Evolutionary conservation across 768 basidiomycete species (phyloP).

Genomic region (Psilocybe azurescens): DNA sequence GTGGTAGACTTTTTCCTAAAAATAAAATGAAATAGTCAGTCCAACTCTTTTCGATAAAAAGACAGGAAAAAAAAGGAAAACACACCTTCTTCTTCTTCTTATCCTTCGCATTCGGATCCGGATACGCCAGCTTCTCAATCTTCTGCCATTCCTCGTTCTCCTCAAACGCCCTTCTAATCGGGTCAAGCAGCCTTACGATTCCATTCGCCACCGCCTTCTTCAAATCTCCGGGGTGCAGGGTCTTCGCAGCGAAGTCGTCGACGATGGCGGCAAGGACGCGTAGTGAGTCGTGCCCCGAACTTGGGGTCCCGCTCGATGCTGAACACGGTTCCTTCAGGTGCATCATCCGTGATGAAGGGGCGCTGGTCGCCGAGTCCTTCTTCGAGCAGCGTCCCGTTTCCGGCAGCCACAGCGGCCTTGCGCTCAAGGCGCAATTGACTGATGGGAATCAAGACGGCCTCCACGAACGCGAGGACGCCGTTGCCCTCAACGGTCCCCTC

Average conservation of each 20-base stretch:
- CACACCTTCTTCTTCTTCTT: constrained; percentile 73
- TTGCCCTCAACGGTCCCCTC: constrained; percentile 90
- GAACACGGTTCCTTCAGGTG: constrained; percentile 85
- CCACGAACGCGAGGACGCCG: constrained; percentile 84
- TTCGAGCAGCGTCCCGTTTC: constrained; percentile 47
- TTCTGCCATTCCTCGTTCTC: constrained; percentile 81
- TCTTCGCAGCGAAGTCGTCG: constrained; percentile 75
- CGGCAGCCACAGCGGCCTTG: constrained; percentile 30
- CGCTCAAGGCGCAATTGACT: constrained; percentile 74
- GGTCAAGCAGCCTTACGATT: constrained; percentile 76
- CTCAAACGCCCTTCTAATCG: constrained; percentile 81
- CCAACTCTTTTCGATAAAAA: background rate
- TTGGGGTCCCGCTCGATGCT: constrained; percentile 79
- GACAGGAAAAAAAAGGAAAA: too few relatives aligned
- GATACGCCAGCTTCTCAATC: constrained; percentile 83
- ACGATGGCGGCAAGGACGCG: constrained; percentile 64
- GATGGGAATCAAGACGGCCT: constrained; percentile 89
- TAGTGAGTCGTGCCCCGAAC: constrained; percentile 86
- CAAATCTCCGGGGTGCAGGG: constrained; percentile 89
- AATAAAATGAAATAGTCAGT: background rate
- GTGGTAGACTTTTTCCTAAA: constrained; percentile 80
- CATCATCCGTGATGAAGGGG: constrained; percentile 69
- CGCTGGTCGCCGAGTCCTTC: constrained; percentile 55
- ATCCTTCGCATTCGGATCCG: constrained; percentile 68
- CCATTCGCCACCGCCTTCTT: constrained; percentile 79